Base-by-base conservation (phyloP, 1,139 yeast genomes). In the Casaregolazyma suthepensis region DNA sequence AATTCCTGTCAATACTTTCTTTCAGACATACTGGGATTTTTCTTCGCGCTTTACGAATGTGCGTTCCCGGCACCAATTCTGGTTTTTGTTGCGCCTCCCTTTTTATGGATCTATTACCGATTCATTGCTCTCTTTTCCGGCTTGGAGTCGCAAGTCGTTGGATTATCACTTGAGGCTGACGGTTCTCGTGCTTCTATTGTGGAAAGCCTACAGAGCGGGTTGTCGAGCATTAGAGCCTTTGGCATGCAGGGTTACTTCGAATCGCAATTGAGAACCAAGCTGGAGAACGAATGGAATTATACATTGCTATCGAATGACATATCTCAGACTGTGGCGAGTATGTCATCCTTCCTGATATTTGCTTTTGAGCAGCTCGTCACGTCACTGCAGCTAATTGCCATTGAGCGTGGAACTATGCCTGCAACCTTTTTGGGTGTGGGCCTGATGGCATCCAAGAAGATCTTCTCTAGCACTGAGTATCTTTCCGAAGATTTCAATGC, bases 321-420 rank as follows among this genome's bases (percentile, higher is more conserved):
- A 81, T 81, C 84, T 51, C 85, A 85, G 65, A 84, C 91, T 0
- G 69, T 85, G 47, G 80, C 81, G 55, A 79, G 85, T 5, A 84
- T 91, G 0, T 70, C 75, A 20, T 74, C 82, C 23, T 74, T 86
- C 58, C 77, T 76, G 61, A 75, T 78, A 70, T 78, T 85, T 57
- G 87, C 86, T 5, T 74, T 85, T 57, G 75, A 78, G 69, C 74
- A 85, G 2, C 91, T 87, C 22, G 87, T 83, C 61, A 82, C 85
- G 43, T 94, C 87, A 66, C 80, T 86, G 6, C 82, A 80, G 61
- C 78, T 85, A 54, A 90, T 87, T n/a, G 82, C 89, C 1, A 85
- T 85, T 22, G 94, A 87, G 65, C 77, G 94, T 57, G 78, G 87
- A 40, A 67, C 83, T 18, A 15, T 35, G 6, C 40, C 40, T 13